Evolutionary conservation across 495 filamentous ascomycete genomes (phyloP).

Genomic region (Parathielavia appendiculata): DNA sequence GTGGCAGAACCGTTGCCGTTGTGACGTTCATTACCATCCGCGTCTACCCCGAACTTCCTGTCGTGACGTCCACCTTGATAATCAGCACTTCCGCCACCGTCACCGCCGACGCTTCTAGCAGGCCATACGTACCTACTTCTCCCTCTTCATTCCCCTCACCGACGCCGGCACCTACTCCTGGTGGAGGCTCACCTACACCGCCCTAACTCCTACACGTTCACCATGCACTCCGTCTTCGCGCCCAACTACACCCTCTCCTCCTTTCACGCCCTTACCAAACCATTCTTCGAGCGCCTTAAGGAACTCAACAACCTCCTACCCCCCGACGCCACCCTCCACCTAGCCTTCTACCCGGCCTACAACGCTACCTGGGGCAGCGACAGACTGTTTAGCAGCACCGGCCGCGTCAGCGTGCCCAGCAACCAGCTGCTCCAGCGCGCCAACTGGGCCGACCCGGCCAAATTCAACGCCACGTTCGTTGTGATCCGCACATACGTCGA

Average conservation of each 20-base stretch:
- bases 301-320: constrained; percentile 29
- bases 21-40: constrained; percentile 47
- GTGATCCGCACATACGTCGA: constrained; percentile 46
- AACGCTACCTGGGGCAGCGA: constrained; percentile 6
- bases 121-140: constrained; percentile 40
- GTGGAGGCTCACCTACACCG: constrained; percentile 29
- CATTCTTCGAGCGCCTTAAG: constrained; percentile 38
- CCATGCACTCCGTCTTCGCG: constrained; percentile 25
- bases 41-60: constrained; percentile 31
- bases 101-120: constrained; percentile 47
- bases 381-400: background rate
- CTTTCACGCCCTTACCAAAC: constrained; percentile 38
- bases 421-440: constrained; percentile 46
- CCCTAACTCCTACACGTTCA: constrained; percentile 33
- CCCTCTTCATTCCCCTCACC: constrained; percentile 28
- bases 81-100: constrained; percentile 23
- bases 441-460: constrained; percentile 41
- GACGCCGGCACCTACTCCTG: constrained; percentile 44
- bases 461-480: constrained; percentile 44
- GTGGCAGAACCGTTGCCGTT: constrained; percentile 48
- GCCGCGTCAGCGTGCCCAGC: background rate
- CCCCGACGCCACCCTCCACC: constrained; percentile 16
- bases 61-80: constrained; percentile 20
- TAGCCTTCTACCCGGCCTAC: constrained; percentile 24
- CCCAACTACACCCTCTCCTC: constrained; percentile 28